A percentile compares a stretch with the other conserved stretches of the same genome.
These are phyloP conservation scores for Mycena polygramma DNA, from an alignment of 768 basidiomycete genomes.

Conservation along the genomic window DNA sequence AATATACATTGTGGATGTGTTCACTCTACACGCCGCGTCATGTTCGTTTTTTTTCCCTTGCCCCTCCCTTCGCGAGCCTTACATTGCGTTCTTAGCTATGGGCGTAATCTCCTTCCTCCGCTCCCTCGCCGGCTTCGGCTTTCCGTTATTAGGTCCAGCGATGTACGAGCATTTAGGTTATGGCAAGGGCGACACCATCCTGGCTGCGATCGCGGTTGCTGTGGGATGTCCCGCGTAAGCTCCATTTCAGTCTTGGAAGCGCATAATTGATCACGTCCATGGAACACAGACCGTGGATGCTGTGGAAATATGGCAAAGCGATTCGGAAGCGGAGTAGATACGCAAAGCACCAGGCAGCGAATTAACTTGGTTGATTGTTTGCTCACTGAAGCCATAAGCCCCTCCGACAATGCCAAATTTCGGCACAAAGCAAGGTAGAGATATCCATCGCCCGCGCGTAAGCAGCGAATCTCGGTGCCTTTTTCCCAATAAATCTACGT, in stretches of 20 bases:
- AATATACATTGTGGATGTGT: conserved; percentile 77
- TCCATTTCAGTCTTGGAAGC: conserved; percentile 5
- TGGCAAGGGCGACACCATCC: conserved; percentile 76
- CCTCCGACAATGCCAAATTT: no score
- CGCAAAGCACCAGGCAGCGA: no score
- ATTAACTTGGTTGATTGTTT: no score
- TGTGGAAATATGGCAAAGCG: no score
- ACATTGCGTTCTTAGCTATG: conserved; percentile 57
- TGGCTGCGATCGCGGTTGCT: conserved; percentile 68
- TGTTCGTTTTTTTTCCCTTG: conserved; percentile 52
- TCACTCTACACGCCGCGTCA: conserved; percentile 76
- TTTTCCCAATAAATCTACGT: no score
- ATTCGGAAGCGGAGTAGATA: no score
- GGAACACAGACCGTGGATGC: no score
- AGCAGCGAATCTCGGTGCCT: no score
- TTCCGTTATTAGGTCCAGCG: conserved; percentile 80
- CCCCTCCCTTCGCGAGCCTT: not conserved
- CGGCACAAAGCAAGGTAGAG: no score
- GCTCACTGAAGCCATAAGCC: no score
- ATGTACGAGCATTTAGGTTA: conserved; percentile 78
- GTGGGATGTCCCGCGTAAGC: conserved; percentile 73
- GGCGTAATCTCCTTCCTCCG: conserved; percentile 75
- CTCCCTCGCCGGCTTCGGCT: conserved; percentile 77
- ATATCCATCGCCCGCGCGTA: no score
- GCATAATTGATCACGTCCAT: no score